phyloP scores from a whole-genome alignment of 164 flowering plant species.

The Magnolia officinalis region DNA sequence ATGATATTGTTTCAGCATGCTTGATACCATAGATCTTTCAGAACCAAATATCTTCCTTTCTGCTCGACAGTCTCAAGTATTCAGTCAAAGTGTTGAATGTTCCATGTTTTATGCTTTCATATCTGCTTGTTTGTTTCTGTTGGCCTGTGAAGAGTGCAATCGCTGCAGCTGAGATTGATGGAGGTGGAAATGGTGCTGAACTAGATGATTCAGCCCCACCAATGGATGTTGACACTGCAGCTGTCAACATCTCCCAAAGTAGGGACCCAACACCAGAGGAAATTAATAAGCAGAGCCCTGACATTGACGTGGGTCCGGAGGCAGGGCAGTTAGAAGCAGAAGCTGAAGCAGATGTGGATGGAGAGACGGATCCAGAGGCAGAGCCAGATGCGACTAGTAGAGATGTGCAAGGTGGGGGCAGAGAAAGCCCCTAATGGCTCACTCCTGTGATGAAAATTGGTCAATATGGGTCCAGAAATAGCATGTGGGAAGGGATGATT shows the following conservation, averaged over 20 bases:
- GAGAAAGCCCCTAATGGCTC: neutral
- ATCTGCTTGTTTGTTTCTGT: conserved; percentile 4
- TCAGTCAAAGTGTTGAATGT: neutral
- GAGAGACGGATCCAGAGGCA: conserved; percentile 62
- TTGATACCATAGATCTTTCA: too few relatives aligned
- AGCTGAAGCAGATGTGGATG: conserved; percentile 45
- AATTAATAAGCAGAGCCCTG: conserved; percentile 57
- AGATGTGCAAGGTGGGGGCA: neutral
- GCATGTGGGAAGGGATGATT: neutral
- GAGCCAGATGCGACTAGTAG: conserved; percentile 37
- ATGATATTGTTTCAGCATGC: too few relatives aligned
- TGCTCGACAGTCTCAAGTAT: neutral
- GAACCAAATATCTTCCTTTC: too few relatives aligned
- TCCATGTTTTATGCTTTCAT: conserved; percentile 2
- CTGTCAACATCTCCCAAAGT: conserved; percentile 42
- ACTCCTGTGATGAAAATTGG: neutral
- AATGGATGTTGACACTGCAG: conserved; percentile 55
- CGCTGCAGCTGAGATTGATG: conserved; percentile 58
- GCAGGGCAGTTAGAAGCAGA: conserved; percentile 66
- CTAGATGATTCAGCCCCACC: conserved; percentile 48
- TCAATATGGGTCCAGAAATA: neutral
- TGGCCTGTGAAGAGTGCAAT: conserved; percentile 41
- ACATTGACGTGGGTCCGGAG: conserved; percentile 54
- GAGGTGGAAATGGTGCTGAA: conserved; percentile 53
- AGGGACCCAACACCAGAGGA: conserved; percentile 62